Evolutionary conservation across 805 yeast genomes (phyloP).

Genomic region (Candida dendrica): DNA sequence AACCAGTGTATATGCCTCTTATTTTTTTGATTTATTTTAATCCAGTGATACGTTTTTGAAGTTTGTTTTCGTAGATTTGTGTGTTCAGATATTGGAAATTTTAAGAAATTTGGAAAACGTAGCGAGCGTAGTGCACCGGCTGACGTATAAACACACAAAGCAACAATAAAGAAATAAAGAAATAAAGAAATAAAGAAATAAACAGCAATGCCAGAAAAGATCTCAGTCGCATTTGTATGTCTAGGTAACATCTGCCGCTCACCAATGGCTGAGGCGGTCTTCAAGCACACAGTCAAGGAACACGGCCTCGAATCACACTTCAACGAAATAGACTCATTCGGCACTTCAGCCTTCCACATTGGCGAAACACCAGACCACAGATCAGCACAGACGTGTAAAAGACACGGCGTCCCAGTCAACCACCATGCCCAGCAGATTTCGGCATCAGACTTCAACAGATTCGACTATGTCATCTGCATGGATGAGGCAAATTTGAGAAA

Average conservation of each 20-base stretch:
- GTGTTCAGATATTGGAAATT: too few relatives aligned
- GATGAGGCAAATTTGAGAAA: slow-evolving; percentile 53
- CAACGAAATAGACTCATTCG: slow-evolving; percentile 70
- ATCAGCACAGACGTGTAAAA: slow-evolving; percentile 57
- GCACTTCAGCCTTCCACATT: slow-evolving; percentile 77
- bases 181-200: too few relatives aligned
- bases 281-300: slow-evolving; percentile 53
- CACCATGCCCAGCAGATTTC: slow-evolving; percentile 71
- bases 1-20: neutral
- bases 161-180: too few relatives aligned
- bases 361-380: slow-evolving; percentile 82
- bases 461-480: slow-evolving; percentile 69
- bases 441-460: slow-evolving; percentile 41
- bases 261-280: slow-evolving; percentile 97
- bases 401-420: slow-evolving; percentile 65
- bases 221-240: slow-evolving; percentile 83
- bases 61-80: too few relatives aligned
- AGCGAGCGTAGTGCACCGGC: too few relatives aligned
- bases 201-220: slow-evolving; percentile 9
- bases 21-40: too few relatives aligned
- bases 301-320: slow-evolving; percentile 39
- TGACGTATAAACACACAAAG: neutral
- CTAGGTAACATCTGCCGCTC: slow-evolving; percentile 92
- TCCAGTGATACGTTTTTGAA: too few relatives aligned
- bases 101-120: too few relatives aligned